These are phyloP conservation scores for Naganishia randhawae DNA, from an alignment of 768 basidiomycete genomes.

Conservation along the genomic window DNA sequence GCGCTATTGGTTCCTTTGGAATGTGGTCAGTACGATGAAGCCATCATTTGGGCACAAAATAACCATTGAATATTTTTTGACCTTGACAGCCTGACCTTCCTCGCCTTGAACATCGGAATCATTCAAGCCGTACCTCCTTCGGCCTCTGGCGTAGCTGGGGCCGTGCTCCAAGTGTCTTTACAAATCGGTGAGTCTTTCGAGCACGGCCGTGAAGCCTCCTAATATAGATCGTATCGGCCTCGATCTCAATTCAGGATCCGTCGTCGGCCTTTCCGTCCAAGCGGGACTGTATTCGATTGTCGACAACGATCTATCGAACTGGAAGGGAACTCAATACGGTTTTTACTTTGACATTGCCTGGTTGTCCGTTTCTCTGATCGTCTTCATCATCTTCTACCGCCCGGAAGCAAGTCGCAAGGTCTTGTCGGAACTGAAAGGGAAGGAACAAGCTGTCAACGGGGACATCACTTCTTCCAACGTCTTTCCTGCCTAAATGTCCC, in stretches of 20 bases:
- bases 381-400: slow-evolving; percentile 26
- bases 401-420: slow-evolving; percentile 15
- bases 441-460: slow-evolving; percentile 6
- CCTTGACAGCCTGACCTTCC: neutral
- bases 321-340: neutral
- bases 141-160: neutral
- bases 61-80: neutral
- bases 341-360: neutral
- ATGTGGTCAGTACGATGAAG: neutral
- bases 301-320: neutral
- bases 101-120: neutral
- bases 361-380: slow-evolving; percentile 13
- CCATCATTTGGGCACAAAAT: neutral
- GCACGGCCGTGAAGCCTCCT: neutral
- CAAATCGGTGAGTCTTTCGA: neutral
- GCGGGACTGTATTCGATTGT: neutral
- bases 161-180: neutral
- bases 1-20: neutral
- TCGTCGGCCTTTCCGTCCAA: neutral
- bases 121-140: neutral
- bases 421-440: neutral
- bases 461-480: too few species aligned
- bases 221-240: neutral
- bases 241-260: neutral
- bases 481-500: too few species aligned